These are phyloP conservation scores for Crithidia sp. DNA, from an alignment of 208 protist genomes.

Conservation along the genomic window DNA sequence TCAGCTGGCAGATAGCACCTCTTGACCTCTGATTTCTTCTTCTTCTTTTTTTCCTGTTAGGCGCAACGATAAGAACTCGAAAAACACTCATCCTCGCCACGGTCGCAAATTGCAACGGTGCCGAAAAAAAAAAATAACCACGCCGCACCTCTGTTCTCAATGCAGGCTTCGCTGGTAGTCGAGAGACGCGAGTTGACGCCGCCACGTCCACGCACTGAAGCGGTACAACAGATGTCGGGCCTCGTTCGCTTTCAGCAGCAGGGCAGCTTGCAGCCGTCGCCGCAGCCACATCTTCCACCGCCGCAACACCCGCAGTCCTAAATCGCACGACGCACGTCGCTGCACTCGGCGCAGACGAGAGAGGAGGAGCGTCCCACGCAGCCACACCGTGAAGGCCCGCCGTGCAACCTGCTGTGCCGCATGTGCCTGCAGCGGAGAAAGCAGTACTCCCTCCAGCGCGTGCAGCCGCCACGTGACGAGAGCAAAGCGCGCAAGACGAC, in stretches of 20 bases:
- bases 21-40: not conserved
- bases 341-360: conserved; percentile 15
- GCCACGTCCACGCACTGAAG: conserved; percentile 29
- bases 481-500: conserved; percentile 22
- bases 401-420: conserved; percentile 12
- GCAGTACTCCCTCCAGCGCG: conserved; percentile 11
- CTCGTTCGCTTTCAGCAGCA: conserved; percentile 21
- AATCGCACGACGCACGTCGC: conserved; percentile 14
- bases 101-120: too few species aligned
- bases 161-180: conserved; percentile 6
- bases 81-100: too few species aligned
- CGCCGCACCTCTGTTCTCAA: not conserved
- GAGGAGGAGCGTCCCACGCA: conserved; percentile 7
- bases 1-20: too few species aligned
- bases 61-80: too few species aligned
- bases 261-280: conserved; percentile 19
- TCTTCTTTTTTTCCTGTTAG: not conserved
- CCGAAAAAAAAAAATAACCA: too few species aligned
- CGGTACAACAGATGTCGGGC: conserved; percentile 3
- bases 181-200: conserved; percentile 18
- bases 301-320: conserved; percentile 22
- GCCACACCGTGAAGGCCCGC: conserved; percentile 21
- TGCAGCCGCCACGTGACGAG: conserved; percentile 26
- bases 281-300: conserved; percentile 41
- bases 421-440: conserved; percentile 20